Conservation (phyloP, 768 basidiomycete species). For the Hygrophorus pudorinus region DNA sequence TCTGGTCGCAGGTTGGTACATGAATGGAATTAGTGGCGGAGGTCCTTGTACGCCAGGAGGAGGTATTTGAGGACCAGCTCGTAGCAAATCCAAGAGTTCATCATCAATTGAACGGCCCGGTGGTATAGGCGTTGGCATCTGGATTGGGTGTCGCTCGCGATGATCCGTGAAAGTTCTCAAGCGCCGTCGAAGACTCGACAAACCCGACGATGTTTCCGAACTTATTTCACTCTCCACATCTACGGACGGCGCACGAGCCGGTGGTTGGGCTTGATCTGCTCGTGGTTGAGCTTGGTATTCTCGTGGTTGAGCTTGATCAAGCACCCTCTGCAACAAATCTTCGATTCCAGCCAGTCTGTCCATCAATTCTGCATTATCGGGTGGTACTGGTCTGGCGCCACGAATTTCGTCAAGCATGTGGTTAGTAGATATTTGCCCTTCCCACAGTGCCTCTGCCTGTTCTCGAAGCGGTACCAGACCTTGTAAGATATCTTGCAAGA, state of each 20-base stretch:
- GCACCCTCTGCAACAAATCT: constrained; percentile 29
- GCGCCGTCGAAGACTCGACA: constrained; percentile 16
- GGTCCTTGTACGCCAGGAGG: constrained; percentile 34
- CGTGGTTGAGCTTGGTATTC: constrained; percentile 16
- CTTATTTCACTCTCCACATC: constrained; percentile 4
- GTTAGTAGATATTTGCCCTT: constrained; percentile 53
- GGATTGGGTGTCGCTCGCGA: constrained; percentile 9
- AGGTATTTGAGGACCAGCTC: constrained; percentile 30
- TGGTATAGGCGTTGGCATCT: constrained; percentile 36
- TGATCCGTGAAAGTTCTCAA: constrained; percentile 10
- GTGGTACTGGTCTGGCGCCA: constrained; percentile 27
- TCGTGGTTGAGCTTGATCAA: constrained; percentile 24
- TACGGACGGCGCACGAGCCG: constrained; percentile 9
- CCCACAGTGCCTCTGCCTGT: constrained; percentile 47
- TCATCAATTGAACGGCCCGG: constrained; percentile 46
- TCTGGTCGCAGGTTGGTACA: constrained; percentile 40
- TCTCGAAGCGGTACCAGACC: constrained; percentile 34
- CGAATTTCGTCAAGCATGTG: constrained; percentile 55
- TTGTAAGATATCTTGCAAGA: constrained; percentile 44
- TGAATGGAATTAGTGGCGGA: constrained; percentile 44
- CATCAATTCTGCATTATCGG: constrained; percentile 29
- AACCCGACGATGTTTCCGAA: constrained; percentile 2
- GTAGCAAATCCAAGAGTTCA: constrained; percentile 50
- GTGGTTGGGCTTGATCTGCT: constrained; percentile 12
- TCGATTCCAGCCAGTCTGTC: constrained; percentile 38